phyloP scores from a whole-genome alignment of 2,329 filamentous ascomycete genomes.

The Claviceps sp. region DNA sequence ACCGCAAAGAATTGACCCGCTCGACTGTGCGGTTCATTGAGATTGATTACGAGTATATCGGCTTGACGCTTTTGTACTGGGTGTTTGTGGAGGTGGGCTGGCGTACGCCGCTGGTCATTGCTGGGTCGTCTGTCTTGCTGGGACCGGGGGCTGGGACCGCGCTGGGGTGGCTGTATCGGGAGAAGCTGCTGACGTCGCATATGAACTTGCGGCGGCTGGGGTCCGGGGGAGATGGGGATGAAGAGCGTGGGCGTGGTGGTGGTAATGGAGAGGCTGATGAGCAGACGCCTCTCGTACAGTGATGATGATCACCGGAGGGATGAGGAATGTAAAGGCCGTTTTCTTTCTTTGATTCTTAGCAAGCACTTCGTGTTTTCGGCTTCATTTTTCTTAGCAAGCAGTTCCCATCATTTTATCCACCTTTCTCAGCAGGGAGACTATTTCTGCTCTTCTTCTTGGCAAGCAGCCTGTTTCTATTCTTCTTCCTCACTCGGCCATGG shows the following conservation, averaged over 20 bases:
- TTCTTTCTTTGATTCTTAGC: neutral
- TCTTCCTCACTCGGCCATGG: neutral
- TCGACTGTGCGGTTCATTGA: constrained; percentile 31
- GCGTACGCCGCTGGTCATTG: constrained; percentile 21
- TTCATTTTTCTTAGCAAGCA: neutral
- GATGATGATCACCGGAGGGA: neutral
- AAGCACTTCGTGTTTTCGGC: neutral
- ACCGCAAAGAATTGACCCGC: constrained; percentile 36
- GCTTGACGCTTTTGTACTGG: constrained; percentile 38
- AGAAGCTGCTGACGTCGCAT: constrained; percentile 17
- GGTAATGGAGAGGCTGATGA: constrained; percentile 11
- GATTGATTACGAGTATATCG: constrained; percentile 32
- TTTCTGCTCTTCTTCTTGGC: neutral
- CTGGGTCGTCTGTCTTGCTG: constrained; percentile 16
- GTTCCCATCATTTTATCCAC: neutral
- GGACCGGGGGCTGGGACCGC: constrained; percentile 26
- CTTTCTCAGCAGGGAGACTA: neutral
- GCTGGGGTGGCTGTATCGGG: constrained; percentile 26
- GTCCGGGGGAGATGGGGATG: constrained; percentile 7
- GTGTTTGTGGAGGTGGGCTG: constrained; percentile 37
- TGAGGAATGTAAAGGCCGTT: neutral
- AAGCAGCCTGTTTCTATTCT: neutral
- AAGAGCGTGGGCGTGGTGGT: constrained; percentile 6
- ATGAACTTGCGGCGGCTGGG: constrained; percentile 9
- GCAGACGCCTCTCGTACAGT: constrained; percentile 21